A percentile compares a stretch with the other conserved stretches of the same genome.
These are phyloP conservation scores for Saccharomycopsis lassenensis DNA, from an alignment of 805 yeast genomes.

Conservation along the genomic window DNA sequence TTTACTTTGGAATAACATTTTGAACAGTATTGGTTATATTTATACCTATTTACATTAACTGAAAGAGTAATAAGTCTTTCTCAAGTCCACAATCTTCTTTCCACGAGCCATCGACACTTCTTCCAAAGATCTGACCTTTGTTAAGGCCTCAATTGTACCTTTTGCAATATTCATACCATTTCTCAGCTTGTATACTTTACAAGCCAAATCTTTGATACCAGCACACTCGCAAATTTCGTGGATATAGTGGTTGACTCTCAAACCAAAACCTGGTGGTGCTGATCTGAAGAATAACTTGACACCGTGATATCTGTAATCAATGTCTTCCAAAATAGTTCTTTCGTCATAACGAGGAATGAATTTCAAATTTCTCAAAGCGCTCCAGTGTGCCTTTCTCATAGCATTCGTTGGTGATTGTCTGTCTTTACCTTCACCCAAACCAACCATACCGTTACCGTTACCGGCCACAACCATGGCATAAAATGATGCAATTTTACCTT, in stretches of 20 bases:
- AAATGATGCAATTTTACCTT: slow-evolving; percentile 78
- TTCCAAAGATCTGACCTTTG: slow-evolving; percentile 69
- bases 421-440: slow-evolving; percentile 91
- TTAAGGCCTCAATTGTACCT: slow-evolving; percentile 77
- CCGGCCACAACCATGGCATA: slow-evolving; percentile 87
- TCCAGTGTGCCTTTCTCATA: slow-evolving; percentile 78
- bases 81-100: slow-evolving; percentile 86
- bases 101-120: slow-evolving; percentile 89
- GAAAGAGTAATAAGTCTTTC: slow-evolving; percentile 80
- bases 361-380: slow-evolving; percentile 77
- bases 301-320: slow-evolving; percentile 79
- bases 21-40: too few relatives aligned
- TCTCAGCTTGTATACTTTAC: slow-evolving; percentile 85
- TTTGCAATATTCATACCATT: slow-evolving; percentile 92
- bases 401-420: slow-evolving; percentile 68
- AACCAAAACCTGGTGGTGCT: slow-evolving; percentile 89
- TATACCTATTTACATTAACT: too few relatives aligned
- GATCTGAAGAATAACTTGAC: slow-evolving; percentile 72
- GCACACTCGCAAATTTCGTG: slow-evolving; percentile 87
- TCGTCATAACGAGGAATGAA: slow-evolving; percentile 81
- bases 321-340: slow-evolving; percentile 79
- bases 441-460: slow-evolving; percentile 86
- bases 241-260: slow-evolving; percentile 82
- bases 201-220: slow-evolving; percentile 88
- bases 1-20: too few relatives aligned